phyloP scores from a whole-genome alignment of 139 green algal species.

The Coelastrella sp. region DNA sequence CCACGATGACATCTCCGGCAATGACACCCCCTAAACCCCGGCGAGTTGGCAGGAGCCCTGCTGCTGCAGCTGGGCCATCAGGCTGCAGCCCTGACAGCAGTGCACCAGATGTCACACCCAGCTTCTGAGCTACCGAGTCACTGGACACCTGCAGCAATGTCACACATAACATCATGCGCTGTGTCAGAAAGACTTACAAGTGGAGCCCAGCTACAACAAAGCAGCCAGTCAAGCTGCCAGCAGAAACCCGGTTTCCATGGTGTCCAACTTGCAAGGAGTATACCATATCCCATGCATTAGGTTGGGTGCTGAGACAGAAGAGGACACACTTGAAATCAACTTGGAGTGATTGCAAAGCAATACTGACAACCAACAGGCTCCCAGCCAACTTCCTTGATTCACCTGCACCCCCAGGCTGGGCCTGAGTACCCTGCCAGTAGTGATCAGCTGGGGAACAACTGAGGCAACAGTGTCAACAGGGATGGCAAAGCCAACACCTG shows the following conservation, averaged over 20 bases:
- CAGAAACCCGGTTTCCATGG: too few species aligned
- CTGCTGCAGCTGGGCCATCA: slow-evolving; percentile 64
- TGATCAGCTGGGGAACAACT: slow-evolving; percentile 89
- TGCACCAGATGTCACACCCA: slow-evolving; percentile 53
- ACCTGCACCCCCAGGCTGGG: slow-evolving; percentile 88
- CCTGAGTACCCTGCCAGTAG: slow-evolving; percentile 69
- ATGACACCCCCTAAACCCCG: slow-evolving; percentile 73
- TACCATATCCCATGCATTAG: too few species aligned
- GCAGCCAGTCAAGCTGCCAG: too few species aligned
- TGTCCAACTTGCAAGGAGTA: too few species aligned
- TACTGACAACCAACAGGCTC: too few species aligned
- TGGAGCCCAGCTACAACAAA: too few species aligned
- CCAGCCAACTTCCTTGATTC: slow-evolving; percentile 28
- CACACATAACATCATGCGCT: too few species aligned
- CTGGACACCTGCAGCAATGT: slow-evolving; percentile 67
- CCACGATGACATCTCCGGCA: slow-evolving; percentile 72
- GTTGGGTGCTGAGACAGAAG: too few species aligned
- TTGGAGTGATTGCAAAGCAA: too few species aligned
- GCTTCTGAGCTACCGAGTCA: slow-evolving; percentile 69
- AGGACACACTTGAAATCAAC: too few species aligned
- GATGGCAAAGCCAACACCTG: slow-evolving; percentile 89
- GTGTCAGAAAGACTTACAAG: too few species aligned
- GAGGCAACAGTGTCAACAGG: slow-evolving; percentile 74
- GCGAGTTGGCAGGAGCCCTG: slow-evolving; percentile 75
- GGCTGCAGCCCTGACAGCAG: slow-evolving; percentile 71